Conservation (phyloP, 1,284 basidiomycete species). For the Waitea zeae region DNA sequence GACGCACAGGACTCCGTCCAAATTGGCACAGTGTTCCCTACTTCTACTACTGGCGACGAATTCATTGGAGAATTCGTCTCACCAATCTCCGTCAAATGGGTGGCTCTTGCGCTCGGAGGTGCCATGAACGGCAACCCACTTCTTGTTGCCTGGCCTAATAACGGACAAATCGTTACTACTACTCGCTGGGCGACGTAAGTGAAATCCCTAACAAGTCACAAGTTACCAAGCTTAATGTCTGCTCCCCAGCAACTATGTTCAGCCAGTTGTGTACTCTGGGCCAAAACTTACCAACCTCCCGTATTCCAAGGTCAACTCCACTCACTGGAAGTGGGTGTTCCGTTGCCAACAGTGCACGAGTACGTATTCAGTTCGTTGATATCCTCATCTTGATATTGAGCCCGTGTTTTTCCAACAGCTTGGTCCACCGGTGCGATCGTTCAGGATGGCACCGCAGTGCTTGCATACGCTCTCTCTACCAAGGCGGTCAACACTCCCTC, state of each 20-base stretch:
- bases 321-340: slow-evolving; percentile 18
- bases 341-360: slow-evolving; percentile 18
- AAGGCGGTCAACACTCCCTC: slow-evolving; percentile 18
- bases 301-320: slow-evolving; percentile 14
- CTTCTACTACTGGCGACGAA: slow-evolving; percentile 23
- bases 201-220: slow-evolving; percentile 1
- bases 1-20: slow-evolving; percentile 30
- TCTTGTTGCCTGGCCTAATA: slow-evolving; percentile 41
- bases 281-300: slow-evolving; percentile 14
- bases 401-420: slow-evolving; percentile 6
- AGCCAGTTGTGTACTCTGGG: slow-evolving; percentile 18
- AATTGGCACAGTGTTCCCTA: slow-evolving; percentile 36
- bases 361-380: too few species aligned
- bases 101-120: slow-evolving; percentile 30
- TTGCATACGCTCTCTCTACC: slow-evolving; percentile 33
- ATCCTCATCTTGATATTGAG: too few species aligned
- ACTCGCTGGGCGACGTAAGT: slow-evolving; percentile 33
- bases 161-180: slow-evolving; percentile 28
- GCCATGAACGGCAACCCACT: slow-evolving; percentile 37
- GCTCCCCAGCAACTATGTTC: slow-evolving; percentile 20
- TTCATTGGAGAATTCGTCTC: slow-evolving; percentile 47
- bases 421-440: slow-evolving; percentile 18
- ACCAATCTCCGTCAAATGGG: slow-evolving; percentile 33
- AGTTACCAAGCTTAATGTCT: slow-evolving; percentile 2
- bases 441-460: slow-evolving; percentile 20